Evolutionary conservation across 2,329 filamentous ascomycete genomes (phyloP).

Genomic region (Pseudogymnoascus sp.): DNA sequence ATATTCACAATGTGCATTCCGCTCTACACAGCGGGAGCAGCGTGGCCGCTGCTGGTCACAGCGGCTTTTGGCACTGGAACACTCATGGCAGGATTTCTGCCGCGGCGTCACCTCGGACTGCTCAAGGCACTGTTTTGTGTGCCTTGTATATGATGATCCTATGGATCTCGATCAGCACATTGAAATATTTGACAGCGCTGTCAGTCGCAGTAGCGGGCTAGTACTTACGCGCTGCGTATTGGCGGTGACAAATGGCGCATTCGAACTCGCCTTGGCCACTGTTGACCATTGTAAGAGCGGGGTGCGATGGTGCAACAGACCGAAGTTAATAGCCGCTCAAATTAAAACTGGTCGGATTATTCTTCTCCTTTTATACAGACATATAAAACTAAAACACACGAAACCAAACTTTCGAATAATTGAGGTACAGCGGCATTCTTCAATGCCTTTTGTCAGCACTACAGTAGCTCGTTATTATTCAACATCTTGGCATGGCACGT

Average conservation of each 20-base stretch:
- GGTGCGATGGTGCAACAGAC: neutral
- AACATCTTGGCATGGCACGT: neutral
- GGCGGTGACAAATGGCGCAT: slow-evolving; percentile 10
- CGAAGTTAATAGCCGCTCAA: neutral
- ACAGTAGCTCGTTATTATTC: neutral
- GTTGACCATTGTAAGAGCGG: neutral
- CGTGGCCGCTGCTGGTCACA: slow-evolving; percentile 22
- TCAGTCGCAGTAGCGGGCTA: neutral
- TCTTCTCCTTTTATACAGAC: neutral
- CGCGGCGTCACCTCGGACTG: slow-evolving; percentile 8
- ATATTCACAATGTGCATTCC: slow-evolving; percentile 20
- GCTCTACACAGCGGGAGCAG: slow-evolving; percentile 21
- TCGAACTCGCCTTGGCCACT: neutral
- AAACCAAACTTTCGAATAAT: neutral
- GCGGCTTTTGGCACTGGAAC: slow-evolving; percentile 23
- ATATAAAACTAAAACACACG: neutral
- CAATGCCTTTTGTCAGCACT: slow-evolving; percentile 4
- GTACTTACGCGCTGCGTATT: slow-evolving; percentile 11
- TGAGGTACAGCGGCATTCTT: neutral
- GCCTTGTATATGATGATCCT: slow-evolving; percentile 10
- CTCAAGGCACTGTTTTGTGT: slow-evolving; percentile 10
- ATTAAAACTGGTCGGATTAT: neutral
- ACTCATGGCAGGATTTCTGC: slow-evolving; percentile 25
- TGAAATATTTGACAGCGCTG: neutral
- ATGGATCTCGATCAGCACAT: neutral